Base-by-base conservation (phyloP, 306 rosid species). In the Cucurbita ficifolia region DNA sequence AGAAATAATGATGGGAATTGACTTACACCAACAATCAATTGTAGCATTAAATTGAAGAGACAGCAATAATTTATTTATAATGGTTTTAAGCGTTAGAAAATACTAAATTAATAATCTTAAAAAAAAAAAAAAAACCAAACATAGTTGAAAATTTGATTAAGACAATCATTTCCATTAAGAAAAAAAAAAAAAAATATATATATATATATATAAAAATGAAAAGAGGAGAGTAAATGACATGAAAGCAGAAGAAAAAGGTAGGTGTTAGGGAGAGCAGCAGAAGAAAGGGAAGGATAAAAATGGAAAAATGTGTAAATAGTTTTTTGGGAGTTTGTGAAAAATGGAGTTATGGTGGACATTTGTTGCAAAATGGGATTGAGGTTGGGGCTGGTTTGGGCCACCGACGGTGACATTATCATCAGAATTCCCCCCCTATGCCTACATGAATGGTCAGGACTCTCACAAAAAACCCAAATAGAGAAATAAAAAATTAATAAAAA, bases 331-430 rank as follows among this genome's bases (percentile, higher is more conserved):
- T 68, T 43, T 67, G 53, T 63, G 70, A 48, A 48, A 0, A 16
- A 51, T 1, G 6, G 21, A 17, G 19, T 16, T 43, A 5, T 21
- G 57, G 56, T 21, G 76, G 65, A 55, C 70, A 51, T 48, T 48
- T 64, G 76, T 73, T 39, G 74, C 75, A 46, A 80, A 73, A 51
- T 49, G 52, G 13, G 76, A 64, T 53, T 54, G 83, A 80, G 90
- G 88, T 78, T 49, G 87, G 84, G 87, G 90, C 79, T 76, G 62
- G 76, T 75, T 43, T 54, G 80, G 76, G 52, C 76, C 80, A 80
- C 85, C 82, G 92, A 87, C 87, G 76, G 82, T 61, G 88, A 89
- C 88, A 42, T 48, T 33, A 50, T 74, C 73, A 70, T 85, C 46
- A 76, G 68, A 50, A 71, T 74, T 64, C 67, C 38, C 75, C 75